Percentiles rank a stretch among this genome's conserved stretches.
Conservation (phyloP, 495 filamentous ascomycete species). For the Neurospora sp. region DNA sequence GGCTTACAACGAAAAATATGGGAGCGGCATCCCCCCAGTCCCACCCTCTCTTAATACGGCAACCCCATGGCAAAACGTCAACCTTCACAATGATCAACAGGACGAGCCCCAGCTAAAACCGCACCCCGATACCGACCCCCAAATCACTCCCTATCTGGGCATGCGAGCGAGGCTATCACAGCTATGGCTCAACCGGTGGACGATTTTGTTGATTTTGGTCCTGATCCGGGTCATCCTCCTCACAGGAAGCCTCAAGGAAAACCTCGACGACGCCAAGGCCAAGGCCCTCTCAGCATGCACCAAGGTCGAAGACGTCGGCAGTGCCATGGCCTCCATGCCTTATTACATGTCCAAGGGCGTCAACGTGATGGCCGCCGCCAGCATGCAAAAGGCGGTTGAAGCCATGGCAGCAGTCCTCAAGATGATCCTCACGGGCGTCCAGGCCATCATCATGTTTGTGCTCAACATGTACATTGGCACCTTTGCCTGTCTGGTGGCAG, state of each 20-base stretch:
- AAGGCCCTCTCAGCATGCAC: slow-evolving; percentile 84
- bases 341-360: slow-evolving; percentile 82
- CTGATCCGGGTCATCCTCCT: slow-evolving; percentile 72
- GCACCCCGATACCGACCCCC: slow-evolving; percentile 19
- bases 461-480: slow-evolving; percentile 83
- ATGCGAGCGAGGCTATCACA: slow-evolving; percentile 84
- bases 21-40: slow-evolving; percentile 11
- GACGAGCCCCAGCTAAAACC: background rate
- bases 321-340: slow-evolving; percentile 94
- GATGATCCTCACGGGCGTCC: slow-evolving; percentile 70
- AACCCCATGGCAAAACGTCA: slow-evolving; percentile 13
- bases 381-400: slow-evolving; percentile 66
- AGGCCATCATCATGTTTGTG: slow-evolving; percentile 80
- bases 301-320: slow-evolving; percentile 87
- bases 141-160: slow-evolving; percentile 85
- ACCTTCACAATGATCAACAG: slow-evolving; percentile 3
- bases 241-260: slow-evolving; percentile 53
- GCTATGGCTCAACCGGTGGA: slow-evolving; percentile 96
- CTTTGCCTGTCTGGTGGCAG: slow-evolving; percentile 75
- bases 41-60: slow-evolving; percentile 17
- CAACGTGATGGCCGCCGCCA: slow-evolving; percentile 70
- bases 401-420: slow-evolving; percentile 66
- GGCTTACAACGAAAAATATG: slow-evolving; percentile 16
- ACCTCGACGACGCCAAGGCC: slow-evolving; percentile 61
- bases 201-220: slow-evolving; percentile 75